Percentiles rank a stretch among this genome's conserved stretches.
These are phyloP conservation scores for Alternaria sp. DNA, from an alignment of 2,329 filamentous ascomycete genomes.

Conservation along the genomic window DNA sequence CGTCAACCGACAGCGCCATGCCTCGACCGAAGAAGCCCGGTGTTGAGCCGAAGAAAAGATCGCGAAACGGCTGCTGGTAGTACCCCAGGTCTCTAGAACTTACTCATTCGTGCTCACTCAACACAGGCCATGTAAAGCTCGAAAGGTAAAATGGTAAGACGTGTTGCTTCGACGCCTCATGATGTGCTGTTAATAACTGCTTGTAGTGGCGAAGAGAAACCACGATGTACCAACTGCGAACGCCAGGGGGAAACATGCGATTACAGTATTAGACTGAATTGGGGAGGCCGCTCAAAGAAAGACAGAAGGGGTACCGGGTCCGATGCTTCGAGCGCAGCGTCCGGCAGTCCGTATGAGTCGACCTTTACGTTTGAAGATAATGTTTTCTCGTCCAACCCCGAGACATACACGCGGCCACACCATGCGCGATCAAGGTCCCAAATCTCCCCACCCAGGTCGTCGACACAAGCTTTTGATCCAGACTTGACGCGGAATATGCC, in stretches of 20 bases:
- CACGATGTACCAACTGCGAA: constrained; percentile 75
- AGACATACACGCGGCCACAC: constrained; percentile 24
- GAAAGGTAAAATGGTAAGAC: constrained; percentile 77
- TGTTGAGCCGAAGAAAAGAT: constrained; percentile 72
- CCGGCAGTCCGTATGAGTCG: constrained; percentile 42
- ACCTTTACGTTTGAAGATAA: constrained; percentile 42
- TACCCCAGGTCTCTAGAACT: background rate
- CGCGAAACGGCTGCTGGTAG: constrained; percentile 74
- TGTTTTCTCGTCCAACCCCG: constrained; percentile 30
- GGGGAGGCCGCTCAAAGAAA: constrained; percentile 77
- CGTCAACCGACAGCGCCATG: constrained; percentile 55
- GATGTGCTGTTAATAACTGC: constrained; percentile 23
- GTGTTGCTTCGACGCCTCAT: background rate
- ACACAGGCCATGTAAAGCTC: constrained; percentile 77
- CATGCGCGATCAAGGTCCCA: constrained; percentile 40
- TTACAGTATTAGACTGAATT: constrained; percentile 82
- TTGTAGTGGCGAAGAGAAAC: constrained; percentile 74
- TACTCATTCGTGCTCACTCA: background rate
- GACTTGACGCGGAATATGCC: constrained; percentile 33
- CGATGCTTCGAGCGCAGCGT: constrained; percentile 34
- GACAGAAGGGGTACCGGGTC: constrained; percentile 51
- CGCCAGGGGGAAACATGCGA: constrained; percentile 78
- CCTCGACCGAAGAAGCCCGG: constrained; percentile 72
- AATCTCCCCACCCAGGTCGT: constrained; percentile 31
- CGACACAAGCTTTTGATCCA: constrained; percentile 37